phyloP scores from a whole-genome alignment of 2,329 filamentous ascomycete species.

The Colletotrichum simmondsii region DNA sequence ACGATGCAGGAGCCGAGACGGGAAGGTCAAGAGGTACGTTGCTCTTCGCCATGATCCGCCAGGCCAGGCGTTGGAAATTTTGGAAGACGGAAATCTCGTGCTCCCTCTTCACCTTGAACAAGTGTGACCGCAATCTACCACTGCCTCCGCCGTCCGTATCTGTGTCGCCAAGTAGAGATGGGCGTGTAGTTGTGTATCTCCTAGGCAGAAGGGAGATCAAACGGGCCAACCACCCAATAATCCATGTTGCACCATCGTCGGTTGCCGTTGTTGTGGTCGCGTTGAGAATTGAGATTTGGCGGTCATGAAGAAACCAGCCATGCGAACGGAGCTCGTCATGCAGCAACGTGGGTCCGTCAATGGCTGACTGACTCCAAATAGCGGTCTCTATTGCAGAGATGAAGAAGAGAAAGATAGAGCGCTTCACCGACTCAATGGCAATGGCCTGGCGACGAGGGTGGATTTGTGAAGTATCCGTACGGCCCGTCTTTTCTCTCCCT shows the following conservation, averaged over 20 bases:
- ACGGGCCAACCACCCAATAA: neutral
- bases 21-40: neutral
- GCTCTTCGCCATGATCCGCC: neutral
- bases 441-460: neutral
- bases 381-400: slow-evolving; percentile 21
- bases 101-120: slow-evolving; percentile 14
- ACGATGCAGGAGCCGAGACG: neutral
- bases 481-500: neutral
- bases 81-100: neutral
- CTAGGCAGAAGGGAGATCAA: neutral
- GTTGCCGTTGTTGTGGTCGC: neutral
- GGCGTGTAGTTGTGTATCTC: neutral
- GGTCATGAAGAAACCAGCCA: slow-evolving; percentile 14
- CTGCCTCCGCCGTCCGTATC: slow-evolving; percentile 5
- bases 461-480: neutral
- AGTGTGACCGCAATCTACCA: slow-evolving; percentile 16
- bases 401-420: neutral
- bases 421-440: slow-evolving; percentile 25
- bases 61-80: neutral
- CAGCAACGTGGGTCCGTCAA: slow-evolving; percentile 8
- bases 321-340: slow-evolving; percentile 8
- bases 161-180: neutral
- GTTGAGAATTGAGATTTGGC: neutral
- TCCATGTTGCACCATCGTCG: neutral
- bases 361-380: slow-evolving; percentile 1